Evolutionary conservation across 2,329 filamentous ascomycete species (phyloP).

Genomic region (Colletotrichum zoysiae): DNA sequence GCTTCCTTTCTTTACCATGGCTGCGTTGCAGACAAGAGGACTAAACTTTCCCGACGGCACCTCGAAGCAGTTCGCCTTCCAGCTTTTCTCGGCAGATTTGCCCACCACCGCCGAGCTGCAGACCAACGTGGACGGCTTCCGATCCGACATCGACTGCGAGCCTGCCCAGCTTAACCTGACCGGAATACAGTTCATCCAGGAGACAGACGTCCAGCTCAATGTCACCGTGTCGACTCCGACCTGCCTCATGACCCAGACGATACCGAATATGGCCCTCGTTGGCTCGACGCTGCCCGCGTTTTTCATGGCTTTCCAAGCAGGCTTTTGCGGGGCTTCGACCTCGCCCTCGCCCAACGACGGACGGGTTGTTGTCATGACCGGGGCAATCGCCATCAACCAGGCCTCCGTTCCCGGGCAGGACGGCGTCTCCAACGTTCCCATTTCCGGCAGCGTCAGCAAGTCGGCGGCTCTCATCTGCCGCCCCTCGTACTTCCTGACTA

Average conservation of each 20-base stretch:
- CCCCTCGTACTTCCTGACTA: slow-evolving; percentile 45
- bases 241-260: slow-evolving; percentile 42
- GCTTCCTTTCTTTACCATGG: slow-evolving; percentile 51
- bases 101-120: slow-evolving; percentile 45
- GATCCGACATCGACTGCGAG: slow-evolving; percentile 50
- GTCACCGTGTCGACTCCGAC: slow-evolving; percentile 46
- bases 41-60: slow-evolving; percentile 50
- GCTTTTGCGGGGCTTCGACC: slow-evolving; percentile 41
- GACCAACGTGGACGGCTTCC: slow-evolving; percentile 53
- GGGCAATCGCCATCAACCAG: slow-evolving; percentile 41
- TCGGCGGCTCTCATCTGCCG: slow-evolving; percentile 48
- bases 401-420: slow-evolving; percentile 20
- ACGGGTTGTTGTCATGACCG: slow-evolving; percentile 46
- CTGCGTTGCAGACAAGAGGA: slow-evolving; percentile 48
- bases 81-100: slow-evolving; percentile 48
- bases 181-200: slow-evolving; percentile 43
- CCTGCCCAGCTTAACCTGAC: slow-evolving; percentile 46
- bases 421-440: slow-evolving; percentile 30
- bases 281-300: slow-evolving; percentile 38
- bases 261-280: slow-evolving; percentile 42
- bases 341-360: slow-evolving; percentile 42
- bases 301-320: slow-evolving; percentile 44
- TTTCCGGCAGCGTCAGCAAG: slow-evolving; percentile 43
- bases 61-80: slow-evolving; percentile 51
- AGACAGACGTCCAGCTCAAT: slow-evolving; percentile 46